Base-by-base conservation (phyloP, 2,329 filamentous ascomycete genomes). In the Colletotrichum tropicicola region DNA sequence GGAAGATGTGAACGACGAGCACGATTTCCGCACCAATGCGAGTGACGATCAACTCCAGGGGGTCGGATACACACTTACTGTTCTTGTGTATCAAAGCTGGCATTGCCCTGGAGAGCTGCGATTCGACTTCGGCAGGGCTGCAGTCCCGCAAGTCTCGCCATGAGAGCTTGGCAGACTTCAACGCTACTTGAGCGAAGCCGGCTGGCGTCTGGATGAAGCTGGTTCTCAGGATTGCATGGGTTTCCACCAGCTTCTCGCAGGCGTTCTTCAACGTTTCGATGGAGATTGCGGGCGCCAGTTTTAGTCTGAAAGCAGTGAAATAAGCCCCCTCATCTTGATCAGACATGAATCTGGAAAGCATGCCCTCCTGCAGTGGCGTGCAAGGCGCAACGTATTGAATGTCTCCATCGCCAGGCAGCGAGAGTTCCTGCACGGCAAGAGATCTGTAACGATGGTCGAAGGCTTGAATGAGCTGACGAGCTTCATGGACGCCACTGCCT, bases 301-400 rank as follows among this genome's bases (percentile, higher is more conserved):
- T 70, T 44, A 95, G 88, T 0, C 77, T 78, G 72, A 98, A 97
- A 0, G 83, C 82, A 60, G 94, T 94, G 75, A 95, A 97, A 73
- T 98, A 98, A 0, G 91, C 78, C 0, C 83, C 81, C 0, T 79
- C 74, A 0, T 83, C 77, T 17, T 80, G 87, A 9, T 87, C 73
- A 0, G 77, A 85, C 37, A 91, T 74, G 23, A 89, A 90, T 51
- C 89, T 86, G 6, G 91, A 91, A 52, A 97, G 88, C 81, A 98
- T 95, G 0, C 94, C 94, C 73, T 95, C 89, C 72, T 98, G 94
- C 1, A 97, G 80, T 0, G 94, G 87, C 1, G 94, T 97, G 73
- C 94, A 97, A 4, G 94, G 94, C 0, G 88, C 88, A 54, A 97
- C 87, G 62, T 87, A 87, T 72, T 96, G 91, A 9, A 97, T 85